Percentiles rank a stretch among this genome's conserved stretches.
Evolutionary conservation across 1,284 basidiomycete genomes (phyloP).

Genomic region (Fomitopsis schrenkii): DNA sequence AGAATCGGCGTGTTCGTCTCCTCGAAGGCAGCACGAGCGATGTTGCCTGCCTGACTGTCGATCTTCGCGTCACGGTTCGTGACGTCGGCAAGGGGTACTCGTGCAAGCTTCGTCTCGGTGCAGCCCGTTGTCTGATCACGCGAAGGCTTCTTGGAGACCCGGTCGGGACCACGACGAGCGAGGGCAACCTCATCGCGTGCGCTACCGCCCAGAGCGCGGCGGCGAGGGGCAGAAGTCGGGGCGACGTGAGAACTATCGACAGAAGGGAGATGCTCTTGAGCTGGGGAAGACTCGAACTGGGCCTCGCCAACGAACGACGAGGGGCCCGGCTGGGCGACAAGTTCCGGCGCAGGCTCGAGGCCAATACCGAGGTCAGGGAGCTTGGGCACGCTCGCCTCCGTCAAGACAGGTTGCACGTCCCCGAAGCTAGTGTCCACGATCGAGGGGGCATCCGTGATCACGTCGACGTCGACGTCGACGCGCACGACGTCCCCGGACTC

Average conservation of each 20-base stretch:
- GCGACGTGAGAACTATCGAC: no score
- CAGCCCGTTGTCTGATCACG: not conserved
- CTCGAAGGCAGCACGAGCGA: not conserved
- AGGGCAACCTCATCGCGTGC: not conserved
- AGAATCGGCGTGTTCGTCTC: not conserved
- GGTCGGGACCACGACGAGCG: not conserved
- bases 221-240: not conserved
- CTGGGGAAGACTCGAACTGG: not conserved
- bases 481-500: not conserved
- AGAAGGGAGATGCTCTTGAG: not conserved
- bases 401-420: not conserved
- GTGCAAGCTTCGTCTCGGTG: not conserved
- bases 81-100: not conserved
- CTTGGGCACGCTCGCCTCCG: not conserved
- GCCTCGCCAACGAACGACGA: not conserved
- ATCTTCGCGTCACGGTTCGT: not conserved
- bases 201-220: not conserved
- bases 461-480: not conserved
- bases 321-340: not conserved
- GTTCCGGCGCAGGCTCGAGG: not conserved
- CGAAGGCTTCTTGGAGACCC: not conserved
- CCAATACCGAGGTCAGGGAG: not conserved
- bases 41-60: not conserved
- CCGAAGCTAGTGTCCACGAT: no score
- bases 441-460: not conserved